Base-by-base conservation (phyloP, 495 filamentous ascomycete genomes). In the Endocarpon pusillum region DNA sequence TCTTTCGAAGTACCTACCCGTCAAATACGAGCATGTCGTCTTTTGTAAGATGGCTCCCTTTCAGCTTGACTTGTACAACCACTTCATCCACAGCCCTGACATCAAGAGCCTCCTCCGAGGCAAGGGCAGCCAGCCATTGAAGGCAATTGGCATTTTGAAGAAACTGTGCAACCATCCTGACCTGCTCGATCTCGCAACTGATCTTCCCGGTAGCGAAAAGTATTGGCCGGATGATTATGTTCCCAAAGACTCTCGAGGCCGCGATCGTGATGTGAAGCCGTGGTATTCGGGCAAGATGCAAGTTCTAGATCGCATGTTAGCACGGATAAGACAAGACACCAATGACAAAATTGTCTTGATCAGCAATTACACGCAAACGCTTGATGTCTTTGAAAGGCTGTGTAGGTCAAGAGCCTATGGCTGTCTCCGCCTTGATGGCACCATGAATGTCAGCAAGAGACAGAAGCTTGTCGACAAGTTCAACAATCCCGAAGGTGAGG, bases 11-110 rank as follows among this genome's bases (percentile, higher is more conserved):
- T 99, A 99, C 54, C 67, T 99, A 31, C 91, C 89, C 2, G 73
- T 96, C 57, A 99, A 99, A 58, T 99, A 99, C 57, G 89, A 99
- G 48, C 89, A 99, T 54, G 89, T 99, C 19, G 91, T 99, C n/a
- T 99, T 99, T 61, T 99, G 89, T 65, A 92, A 91, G 45, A 67
- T 94, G 21, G 77, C 86, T 16, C 75, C 79, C 0, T 96, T 99
- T 58, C 89, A 99, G 51, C 61, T 85, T 28, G 81, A 76, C 39
- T 63, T 99, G 4, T 99, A 99, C 57, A 92, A 89, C 43, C 76
- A 94, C 53, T 99, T 99, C 57, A 82, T 99, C 53, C 75, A 81
- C 31, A 93, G 85, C 33, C 89, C 91, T 0, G 84, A 93, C 35
- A 94, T 99, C 54, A 82, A 86, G 48, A 82, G 77, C 21, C 62